These are phyloP conservation scores for Didymella glomerata DNA, from an alignment of 2,329 filamentous ascomycete genomes.

Conservation along the genomic window DNA sequence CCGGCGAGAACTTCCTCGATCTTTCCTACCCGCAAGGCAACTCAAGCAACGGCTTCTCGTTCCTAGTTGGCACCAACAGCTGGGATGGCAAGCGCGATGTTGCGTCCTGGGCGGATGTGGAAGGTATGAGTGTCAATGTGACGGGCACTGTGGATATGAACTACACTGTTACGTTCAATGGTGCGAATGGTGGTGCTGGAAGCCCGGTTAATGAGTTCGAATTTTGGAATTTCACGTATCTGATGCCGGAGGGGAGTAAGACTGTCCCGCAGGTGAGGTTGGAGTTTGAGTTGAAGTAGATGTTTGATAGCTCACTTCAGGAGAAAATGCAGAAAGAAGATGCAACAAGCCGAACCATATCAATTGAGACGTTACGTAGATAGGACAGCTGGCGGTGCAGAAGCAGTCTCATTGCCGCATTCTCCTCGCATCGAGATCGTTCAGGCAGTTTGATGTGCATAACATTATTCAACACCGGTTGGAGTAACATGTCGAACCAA, in stretches of 20 bases:
- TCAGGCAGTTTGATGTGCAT: too few relatives aligned
- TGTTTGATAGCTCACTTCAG: too few relatives aligned
- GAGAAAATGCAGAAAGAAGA: too few relatives aligned
- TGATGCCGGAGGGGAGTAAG: constrained; percentile 40
- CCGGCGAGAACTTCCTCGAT: constrained; percentile 51
- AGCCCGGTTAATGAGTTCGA: constrained; percentile 52
- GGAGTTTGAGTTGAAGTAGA: constrained; percentile 30
- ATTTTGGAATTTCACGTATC: constrained; percentile 56
- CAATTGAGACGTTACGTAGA: too few relatives aligned
- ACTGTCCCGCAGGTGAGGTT: constrained; percentile 39
- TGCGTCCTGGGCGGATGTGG: constrained; percentile 57
- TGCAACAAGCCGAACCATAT: too few relatives aligned
- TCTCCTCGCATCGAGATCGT: too few relatives aligned
- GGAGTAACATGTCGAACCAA: too few relatives aligned
- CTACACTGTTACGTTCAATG: constrained; percentile 56
- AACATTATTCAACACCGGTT: too few relatives aligned
- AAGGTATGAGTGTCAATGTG: constrained; percentile 58
- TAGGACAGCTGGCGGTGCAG: too few relatives aligned
- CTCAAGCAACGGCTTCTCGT: constrained; percentile 59
- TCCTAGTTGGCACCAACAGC: constrained; percentile 60
- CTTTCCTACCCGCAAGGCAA: constrained; percentile 65
- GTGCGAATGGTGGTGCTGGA: constrained; percentile 52
- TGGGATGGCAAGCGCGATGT: constrained; percentile 56
- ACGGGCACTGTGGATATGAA: constrained; percentile 56
- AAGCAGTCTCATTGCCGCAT: too few relatives aligned